phyloP scores from a whole-genome alignment of 306 rosid species.

The Inga oerstediana region DNA sequence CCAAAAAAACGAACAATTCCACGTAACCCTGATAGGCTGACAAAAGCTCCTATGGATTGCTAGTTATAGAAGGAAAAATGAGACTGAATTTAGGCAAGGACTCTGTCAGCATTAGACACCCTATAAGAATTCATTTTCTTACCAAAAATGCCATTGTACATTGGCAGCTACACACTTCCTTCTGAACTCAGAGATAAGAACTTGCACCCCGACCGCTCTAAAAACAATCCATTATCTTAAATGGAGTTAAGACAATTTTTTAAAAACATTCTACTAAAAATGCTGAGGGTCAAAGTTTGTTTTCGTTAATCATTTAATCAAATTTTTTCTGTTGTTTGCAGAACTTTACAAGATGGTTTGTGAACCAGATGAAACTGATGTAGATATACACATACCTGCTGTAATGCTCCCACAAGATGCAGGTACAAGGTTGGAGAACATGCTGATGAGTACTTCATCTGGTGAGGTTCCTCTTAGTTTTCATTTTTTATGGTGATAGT shows the following conservation, averaged over 20 bases:
- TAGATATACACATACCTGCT: constrained; percentile 86
- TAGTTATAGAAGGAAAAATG: neutral
- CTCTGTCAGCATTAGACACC: neutral
- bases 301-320: constrained; percentile 7
- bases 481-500: constrained; percentile 2
- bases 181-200: neutral
- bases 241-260: neutral
- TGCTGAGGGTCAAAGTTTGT: neutral
- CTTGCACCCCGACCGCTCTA: neutral
- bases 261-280: neutral
- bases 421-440: constrained; percentile 77
- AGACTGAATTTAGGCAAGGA: neutral
- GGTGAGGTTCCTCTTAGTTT: constrained; percentile 46
- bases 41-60: neutral
- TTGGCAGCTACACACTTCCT: neutral
- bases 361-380: constrained; percentile 84
- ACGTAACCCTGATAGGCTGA: neutral
- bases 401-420: constrained; percentile 98
- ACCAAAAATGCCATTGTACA: neutral
- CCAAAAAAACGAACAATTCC: neutral
- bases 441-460: constrained; percentile 64
- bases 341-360: constrained; percentile 99
- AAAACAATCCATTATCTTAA: neutral
- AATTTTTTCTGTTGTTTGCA: constrained; percentile 49
- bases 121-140: neutral